Conservation (phyloP, 179 eudicot species). For the Kewa caespitosa region DNA sequence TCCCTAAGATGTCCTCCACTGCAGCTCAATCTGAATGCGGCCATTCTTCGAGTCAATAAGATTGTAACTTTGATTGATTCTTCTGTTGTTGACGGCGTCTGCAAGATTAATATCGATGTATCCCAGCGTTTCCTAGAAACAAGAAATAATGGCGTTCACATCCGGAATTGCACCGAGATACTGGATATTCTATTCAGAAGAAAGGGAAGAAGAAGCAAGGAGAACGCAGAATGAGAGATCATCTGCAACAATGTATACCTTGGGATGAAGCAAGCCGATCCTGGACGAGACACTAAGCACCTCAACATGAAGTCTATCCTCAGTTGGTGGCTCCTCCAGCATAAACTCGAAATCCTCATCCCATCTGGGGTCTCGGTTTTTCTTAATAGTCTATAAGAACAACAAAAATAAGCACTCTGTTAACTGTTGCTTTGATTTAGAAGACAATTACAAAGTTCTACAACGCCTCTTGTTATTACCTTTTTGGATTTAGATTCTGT, state of each 20-base stretch:
- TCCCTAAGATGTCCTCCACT: conserved; percentile 70
- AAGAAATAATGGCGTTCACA: neutral
- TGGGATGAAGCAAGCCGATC: conserved; percentile 75
- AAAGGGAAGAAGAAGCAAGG: no score
- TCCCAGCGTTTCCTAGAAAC: conserved; percentile 70
- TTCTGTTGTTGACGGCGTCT: conserved; percentile 75
- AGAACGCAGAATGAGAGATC: no score
- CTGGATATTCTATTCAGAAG: neutral
- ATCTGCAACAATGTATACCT: conserved; percentile 40
- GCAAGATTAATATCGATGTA: conserved; percentile 71
- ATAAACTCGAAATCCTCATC: conserved; percentile 40
- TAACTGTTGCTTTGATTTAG: no score
- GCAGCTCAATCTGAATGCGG: conserved; percentile 69
- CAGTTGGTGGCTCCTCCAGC: conserved; percentile 39
- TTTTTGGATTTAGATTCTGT: no score
- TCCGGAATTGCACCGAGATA: neutral
- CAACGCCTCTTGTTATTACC: no score
- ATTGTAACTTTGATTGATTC: conserved; percentile 78
- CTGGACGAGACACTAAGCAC: conserved; percentile 55
- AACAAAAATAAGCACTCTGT: no score
- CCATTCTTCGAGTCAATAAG: conserved; percentile 76
- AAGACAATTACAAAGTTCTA: no score
- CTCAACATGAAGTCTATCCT: conserved; percentile 44
- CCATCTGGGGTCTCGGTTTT: conserved; percentile 45
- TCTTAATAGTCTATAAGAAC: conserved; percentile 34